A percentile compares a stretch with the other conserved stretches of the same genome.
Evolutionary conservation across 1,139 yeast genomes (phyloP).

Genomic region (Pichia sp.): DNA sequence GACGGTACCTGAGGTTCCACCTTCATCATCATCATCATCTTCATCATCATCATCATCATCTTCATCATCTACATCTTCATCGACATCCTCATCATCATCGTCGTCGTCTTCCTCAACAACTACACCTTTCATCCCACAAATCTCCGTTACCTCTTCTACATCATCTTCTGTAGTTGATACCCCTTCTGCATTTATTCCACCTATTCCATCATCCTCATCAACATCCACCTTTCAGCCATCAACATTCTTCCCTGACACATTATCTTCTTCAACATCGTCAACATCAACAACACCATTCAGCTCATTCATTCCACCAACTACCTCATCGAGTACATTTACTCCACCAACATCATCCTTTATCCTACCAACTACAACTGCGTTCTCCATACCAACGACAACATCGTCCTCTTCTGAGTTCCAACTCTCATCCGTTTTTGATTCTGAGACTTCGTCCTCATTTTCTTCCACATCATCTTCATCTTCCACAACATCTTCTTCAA

Average conservation of each 20-base stretch:
- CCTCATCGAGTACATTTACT: slow-evolving; percentile 5
- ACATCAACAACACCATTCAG: slow-evolving; percentile 3
- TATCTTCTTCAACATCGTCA: slow-evolving; percentile 2
- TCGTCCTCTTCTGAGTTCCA: slow-evolving; percentile 1
- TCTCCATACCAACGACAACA: not conserved
- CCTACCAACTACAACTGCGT: not conserved
- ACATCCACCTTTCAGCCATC: slow-evolving; percentile 1
- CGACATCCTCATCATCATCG: slow-evolving; percentile 2
- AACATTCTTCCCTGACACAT: slow-evolving; percentile 3
- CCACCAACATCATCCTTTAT: slow-evolving; percentile 5
- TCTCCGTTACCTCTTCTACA: not conserved
- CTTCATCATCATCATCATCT: slow-evolving; percentile 1
- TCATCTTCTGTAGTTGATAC: no score
- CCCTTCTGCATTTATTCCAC: not conserved
- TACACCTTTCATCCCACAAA: not conserved
- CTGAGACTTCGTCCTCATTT: not conserved
- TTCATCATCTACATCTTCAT: slow-evolving; percentile 1
- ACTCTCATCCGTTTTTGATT: not conserved
- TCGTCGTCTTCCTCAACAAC: not conserved
- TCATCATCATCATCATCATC: slow-evolving; percentile 6
- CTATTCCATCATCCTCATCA: slow-evolving; percentile 1
- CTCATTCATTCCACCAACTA: slow-evolving; percentile 6
- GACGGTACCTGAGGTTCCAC: not conserved
- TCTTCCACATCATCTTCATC: slow-evolving; percentile 1
- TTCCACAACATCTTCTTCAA: slow-evolving; percentile 3